Evolutionary conservation across 2,329 filamentous ascomycete genomes (phyloP).

Genomic region (Cladosporium oxysporum): DNA sequence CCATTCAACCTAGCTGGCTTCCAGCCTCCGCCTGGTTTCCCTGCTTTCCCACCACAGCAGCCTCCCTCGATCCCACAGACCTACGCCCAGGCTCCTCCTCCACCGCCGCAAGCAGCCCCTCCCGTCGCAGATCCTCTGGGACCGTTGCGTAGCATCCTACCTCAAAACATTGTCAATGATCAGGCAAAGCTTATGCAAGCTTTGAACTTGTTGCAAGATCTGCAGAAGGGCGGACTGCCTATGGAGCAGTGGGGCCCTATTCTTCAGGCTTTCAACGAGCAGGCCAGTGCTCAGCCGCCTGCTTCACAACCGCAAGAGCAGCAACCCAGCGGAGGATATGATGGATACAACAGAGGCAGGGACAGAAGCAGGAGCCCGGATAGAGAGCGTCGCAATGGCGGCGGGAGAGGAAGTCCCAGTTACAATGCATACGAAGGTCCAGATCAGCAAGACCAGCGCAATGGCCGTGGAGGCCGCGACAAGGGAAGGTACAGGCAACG

Average conservation of each 20-base stretch:
- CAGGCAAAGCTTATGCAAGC: conserved; percentile 64
- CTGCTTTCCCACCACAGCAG: conserved; percentile 32
- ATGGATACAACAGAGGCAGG: conserved; percentile 48
- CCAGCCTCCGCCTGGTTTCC: conserved; percentile 23
- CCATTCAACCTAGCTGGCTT: conserved; percentile 18
- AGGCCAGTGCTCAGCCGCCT: conserved; percentile 28
- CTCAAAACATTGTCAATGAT: conserved; percentile 40
- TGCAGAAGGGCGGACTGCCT: conserved; percentile 73
- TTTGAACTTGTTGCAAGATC: conserved; percentile 71
- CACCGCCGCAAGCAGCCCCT: conserved; percentile 39
- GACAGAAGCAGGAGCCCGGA: conserved; percentile 74
- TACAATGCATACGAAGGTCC: conserved; percentile 69
- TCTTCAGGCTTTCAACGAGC: conserved; percentile 51
- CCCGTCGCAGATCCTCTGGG: conserved; percentile 31
- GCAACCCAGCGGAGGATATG: conserved; percentile 23
- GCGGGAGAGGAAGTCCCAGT: conserved; percentile 66
- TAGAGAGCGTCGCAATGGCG: conserved; percentile 50
- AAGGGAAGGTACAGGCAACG: conserved; percentile 78
- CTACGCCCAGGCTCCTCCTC: conserved; percentile 48
- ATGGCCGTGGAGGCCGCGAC: conserved; percentile 25
- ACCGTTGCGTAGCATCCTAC: conserved; percentile 36
- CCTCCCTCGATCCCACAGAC: conserved; percentile 37
- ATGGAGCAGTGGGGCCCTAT: conserved; percentile 72
- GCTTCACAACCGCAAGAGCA: conserved; percentile 16
- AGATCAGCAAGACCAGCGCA: conserved; percentile 25